Evolutionary conservation across 345 rosid genomes (phyloP).

Genomic region (Sapria himalayana): DNA sequence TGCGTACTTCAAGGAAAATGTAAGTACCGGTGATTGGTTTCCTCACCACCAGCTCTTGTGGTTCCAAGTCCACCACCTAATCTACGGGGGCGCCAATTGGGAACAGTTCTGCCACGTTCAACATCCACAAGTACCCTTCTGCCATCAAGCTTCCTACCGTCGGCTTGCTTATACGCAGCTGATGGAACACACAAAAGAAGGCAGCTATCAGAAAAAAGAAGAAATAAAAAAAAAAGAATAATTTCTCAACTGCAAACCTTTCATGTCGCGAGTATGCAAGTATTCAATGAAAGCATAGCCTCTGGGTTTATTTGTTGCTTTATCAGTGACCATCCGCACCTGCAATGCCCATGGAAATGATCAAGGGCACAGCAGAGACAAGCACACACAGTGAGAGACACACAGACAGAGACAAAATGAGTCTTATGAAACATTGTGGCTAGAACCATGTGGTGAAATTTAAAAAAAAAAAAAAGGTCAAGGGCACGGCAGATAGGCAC

Average conservation of each 20-base stretch:
- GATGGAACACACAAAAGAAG: constrained; percentile 8
- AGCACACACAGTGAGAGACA: constrained; percentile 7
- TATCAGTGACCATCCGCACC: constrained; percentile 66
- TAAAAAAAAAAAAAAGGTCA: constrained; percentile 27
- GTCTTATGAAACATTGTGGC: too few species aligned
- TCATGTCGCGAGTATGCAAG: constrained; percentile 91
- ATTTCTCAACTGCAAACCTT: constrained; percentile 26
- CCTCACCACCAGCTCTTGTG: constrained; percentile 73
- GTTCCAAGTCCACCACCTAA: constrained; percentile 99
- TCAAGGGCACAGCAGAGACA: constrained; percentile 5
- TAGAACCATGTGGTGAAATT: too few species aligned
- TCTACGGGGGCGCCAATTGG: constrained; percentile 99
- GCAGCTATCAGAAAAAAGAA: too few species aligned
- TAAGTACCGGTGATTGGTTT: constrained; percentile 24
- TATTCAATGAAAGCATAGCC: constrained; percentile 95
- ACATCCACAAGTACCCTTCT: constrained; percentile 98
- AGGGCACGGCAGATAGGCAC: constrained; percentile 77
- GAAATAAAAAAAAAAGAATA: too few species aligned
- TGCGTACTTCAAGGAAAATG: too few species aligned
- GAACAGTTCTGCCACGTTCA: constrained; percentile 95
- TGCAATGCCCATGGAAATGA: constrained; percentile 22
- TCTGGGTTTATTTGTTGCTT: constrained; percentile 58
- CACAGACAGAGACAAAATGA: too few species aligned
- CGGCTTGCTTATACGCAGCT: constrained; percentile 99
- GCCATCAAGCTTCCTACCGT: constrained; percentile 94